Base-by-base conservation (phyloP, 208 protist genomes). In the Wallacemonas sp. region DNA sequence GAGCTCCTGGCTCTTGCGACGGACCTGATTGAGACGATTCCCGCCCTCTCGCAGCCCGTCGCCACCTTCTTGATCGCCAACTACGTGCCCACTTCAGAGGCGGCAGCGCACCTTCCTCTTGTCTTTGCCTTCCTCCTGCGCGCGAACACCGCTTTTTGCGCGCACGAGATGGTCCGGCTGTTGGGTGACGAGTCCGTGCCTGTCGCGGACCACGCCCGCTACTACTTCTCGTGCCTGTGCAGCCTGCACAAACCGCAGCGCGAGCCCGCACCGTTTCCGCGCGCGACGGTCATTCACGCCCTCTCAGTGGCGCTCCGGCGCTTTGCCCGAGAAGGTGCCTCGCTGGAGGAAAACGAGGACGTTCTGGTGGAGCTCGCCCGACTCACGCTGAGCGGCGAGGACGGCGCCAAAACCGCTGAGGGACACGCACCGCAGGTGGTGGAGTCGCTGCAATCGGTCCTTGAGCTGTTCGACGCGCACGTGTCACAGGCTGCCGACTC, bases 1-100 rank as follows among this genome's bases (percentile, higher is more conserved):
- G 68, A 79, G 5, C 42, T 79, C 7, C 76, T 65, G 31, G 55
- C 65, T 7, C 38, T 83, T 23, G 73, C 73, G 8, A 32, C n/a
- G 5, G 23, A 65, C n/a, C 50, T 70, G 2, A 38, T 73, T 29
- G 57, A 74, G 20, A 42, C 38, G 8, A 67, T 70, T 3, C 61
- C 73, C 20, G 33, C 8, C 12, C 16, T 70, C 22, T 33, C 67
- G 29, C n/a, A 46, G 4, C 44, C 26, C 0, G 33, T 83, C 23
- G 48, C 33, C 36, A 14, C 44, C 14, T 16, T 61, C 23, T 52
- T 82, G 3, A 10, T 41, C 16, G 22, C 52, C 10, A 44, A 2
- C 5, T 46, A 31, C 8, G 11, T 16, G 5, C n/a, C 31, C 3
- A 25, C 11, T 0, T 20, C 31, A 7, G 32, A 10, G 31, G 52